These are phyloP conservation scores for Lipomyces oligophaga DNA, from an alignment of 805 yeast species.

Conservation along the genomic window DNA sequence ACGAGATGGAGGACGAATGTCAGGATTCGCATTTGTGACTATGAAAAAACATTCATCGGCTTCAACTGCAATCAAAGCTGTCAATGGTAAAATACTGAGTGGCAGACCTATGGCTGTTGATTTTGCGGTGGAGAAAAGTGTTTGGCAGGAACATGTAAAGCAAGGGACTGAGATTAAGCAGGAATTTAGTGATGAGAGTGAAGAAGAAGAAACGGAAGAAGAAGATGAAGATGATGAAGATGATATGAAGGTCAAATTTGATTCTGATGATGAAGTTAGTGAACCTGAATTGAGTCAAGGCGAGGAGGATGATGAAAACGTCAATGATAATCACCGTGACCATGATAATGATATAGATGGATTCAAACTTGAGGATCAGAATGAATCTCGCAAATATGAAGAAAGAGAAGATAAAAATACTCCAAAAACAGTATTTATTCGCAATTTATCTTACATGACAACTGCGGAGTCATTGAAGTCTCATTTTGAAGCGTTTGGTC, in stretches of 20 bases:
- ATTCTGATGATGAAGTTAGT: constrained; percentile 33
- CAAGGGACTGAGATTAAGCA: constrained; percentile 44
- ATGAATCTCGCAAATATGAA: constrained; percentile 7
- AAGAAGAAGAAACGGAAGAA: constrained; percentile 37
- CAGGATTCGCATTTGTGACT: constrained; percentile 92
- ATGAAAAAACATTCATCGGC: constrained; percentile 80
- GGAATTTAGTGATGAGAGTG: constrained; percentile 41
- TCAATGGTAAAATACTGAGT: constrained; percentile 71
- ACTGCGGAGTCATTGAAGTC: constrained; percentile 70
- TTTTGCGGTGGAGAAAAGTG: constrained; percentile 82
- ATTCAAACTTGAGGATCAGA: constrained; percentile 22
- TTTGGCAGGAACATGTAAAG: constrained; percentile 60
- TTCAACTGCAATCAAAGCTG: constrained; percentile 70
- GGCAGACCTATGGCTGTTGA: constrained; percentile 93
- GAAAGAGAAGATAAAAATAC: constrained; percentile 10
- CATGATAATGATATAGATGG: constrained; percentile 22
- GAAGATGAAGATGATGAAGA: constrained; percentile 36
- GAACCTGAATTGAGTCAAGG: constrained; percentile 30
- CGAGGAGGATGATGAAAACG: constrained; percentile 21
- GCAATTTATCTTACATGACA: constrained; percentile 94
- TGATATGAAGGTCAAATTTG: constrained; percentile 35
- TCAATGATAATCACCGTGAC: constrained; percentile 23
- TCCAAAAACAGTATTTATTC: constrained; percentile 70
- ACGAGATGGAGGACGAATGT: constrained; percentile 80
- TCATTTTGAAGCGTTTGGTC: constrained; percentile 81